phyloP scores from a whole-genome alignment of 352 stramenopile genomes.

The Phytophthora melonis region DNA sequence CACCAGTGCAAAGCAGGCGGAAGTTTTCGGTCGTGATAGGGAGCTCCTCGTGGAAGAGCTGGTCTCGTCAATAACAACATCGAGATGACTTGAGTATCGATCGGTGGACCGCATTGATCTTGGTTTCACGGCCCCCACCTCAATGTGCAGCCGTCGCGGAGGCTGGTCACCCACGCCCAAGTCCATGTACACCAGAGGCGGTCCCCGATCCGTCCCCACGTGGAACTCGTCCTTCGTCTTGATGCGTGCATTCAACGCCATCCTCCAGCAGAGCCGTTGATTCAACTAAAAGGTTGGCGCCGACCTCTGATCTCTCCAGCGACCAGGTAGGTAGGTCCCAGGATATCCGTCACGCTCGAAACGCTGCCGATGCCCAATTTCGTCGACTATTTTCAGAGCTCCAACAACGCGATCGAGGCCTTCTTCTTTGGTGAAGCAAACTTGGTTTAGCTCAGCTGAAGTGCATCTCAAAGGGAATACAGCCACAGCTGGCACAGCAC shows the following conservation, averaged over 20 bases:
- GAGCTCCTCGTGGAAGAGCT: constrained; percentile 83
- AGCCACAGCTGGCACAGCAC: neutral
- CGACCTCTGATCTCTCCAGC: no score
- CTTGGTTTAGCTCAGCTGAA: constrained; percentile 14
- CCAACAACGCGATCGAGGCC: neutral
- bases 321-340: neutral
- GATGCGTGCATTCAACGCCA: constrained; percentile 57
- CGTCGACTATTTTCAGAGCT: constrained; percentile 31
- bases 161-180: constrained; percentile 61
- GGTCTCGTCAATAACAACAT: neutral
- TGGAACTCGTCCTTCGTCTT: constrained; percentile 64
- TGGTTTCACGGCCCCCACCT: constrained; percentile 31
- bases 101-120: no score
- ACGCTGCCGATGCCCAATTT: constrained; percentile 7
- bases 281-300: no score
- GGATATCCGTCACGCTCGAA: constrained; percentile 3
- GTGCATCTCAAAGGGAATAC: neutral
- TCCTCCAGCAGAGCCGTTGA: constrained; percentile 8
- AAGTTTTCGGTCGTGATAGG: constrained; percentile 76
- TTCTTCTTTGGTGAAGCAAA: constrained; percentile 1
- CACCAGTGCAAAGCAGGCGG: constrained; percentile 53
- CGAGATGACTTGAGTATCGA: no score
- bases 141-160: constrained; percentile 71
- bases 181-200: constrained; percentile 75
- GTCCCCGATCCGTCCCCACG: constrained; percentile 41